Conservation (phyloP, 768 basidiomycete genomes). For the Boletus vermiculosoides region DNA sequence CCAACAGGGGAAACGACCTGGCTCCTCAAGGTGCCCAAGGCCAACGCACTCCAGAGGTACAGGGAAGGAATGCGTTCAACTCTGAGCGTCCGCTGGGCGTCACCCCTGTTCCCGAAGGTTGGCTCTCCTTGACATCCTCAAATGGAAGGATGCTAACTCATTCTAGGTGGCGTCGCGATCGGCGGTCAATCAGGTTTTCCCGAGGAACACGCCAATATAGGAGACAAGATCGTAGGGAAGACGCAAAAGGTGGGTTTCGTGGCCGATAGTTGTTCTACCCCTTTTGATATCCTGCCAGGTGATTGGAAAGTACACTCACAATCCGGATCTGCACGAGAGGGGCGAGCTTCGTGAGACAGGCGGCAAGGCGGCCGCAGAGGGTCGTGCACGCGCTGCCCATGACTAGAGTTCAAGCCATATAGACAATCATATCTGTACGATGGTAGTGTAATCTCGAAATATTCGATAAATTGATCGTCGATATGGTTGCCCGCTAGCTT, state of each 20-base stretch:
- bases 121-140: neutral
- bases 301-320: conserved; percentile 47
- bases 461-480: neutral
- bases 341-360: conserved; percentile 55
- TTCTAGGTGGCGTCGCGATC: conserved; percentile 27
- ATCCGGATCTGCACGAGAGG: conserved; percentile 52
- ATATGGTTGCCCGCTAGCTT: neutral
- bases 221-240: conserved; percentile 60
- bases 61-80: conserved; percentile 29
- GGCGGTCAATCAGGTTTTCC: conserved; percentile 22
- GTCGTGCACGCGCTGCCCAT: conserved; percentile 41
- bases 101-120: conserved; percentile 36
- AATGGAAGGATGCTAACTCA: neutral
- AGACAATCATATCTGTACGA: neutral
- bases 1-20: neutral
- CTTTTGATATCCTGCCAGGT: conserved; percentile 34
- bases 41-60: neutral
- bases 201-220: conserved; percentile 40
- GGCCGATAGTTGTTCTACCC: neutral
- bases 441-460: neutral
- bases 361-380: conserved; percentile 46
- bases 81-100: conserved; percentile 38
- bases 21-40: neutral
- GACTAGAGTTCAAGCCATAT: conserved; percentile 27
- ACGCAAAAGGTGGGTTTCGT: conserved; percentile 46